Evolutionary conservation across 2,329 filamentous ascomycete species (phyloP), one percentile per base, ranked within the genome.

Genomic region (Amesomyces nigricolor): DNA sequence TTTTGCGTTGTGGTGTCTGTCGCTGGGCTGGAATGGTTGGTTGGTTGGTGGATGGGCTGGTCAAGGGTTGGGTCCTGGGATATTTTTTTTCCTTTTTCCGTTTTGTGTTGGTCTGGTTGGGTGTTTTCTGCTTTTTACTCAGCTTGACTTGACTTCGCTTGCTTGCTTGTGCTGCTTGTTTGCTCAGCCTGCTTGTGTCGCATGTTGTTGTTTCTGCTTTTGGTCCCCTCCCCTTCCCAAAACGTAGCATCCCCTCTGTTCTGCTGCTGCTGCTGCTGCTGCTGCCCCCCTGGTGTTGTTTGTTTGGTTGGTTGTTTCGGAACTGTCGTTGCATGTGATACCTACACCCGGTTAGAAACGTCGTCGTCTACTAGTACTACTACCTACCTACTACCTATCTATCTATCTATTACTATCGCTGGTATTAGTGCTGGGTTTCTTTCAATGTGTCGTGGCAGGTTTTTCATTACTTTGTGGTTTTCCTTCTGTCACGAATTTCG

Each of bases 311-410:
- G 32, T 53, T 30, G 45, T 54, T 51, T 52, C 43, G 40, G 52
- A 49, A 50, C 51, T 51, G 56, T 58, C 44, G 51, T 54, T 57
- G 58, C 54, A 59, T 59, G 49, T 59, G 57, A 59, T 59, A 59
- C 57, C 57, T 59, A 59, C 51, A 40, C 47, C 47, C 47, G 47
- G 45, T 56, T 53, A 56, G 53, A 56, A 53, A 54, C 51, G 51
- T 54, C 43, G 32, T 35, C 11, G 9, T 35, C 8, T 13, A 35
- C 32, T 35, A 35, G 2, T 35, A 10, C 11, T 35, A 35, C 48
- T 38, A n/a, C 5, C 14, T 46, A 26, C 22, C 22, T 26, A 26
- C 22, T 19, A 11, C 35, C 17, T 42, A 17, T 10, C 39, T 42
- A 22, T 32, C 13, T 53, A 5, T 17, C 16, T 51, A 29, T 10